Evolutionary conservation across 2,329 filamentous ascomycete species (phyloP), one percentile per base, ranked within the genome.

Genomic region (Escovopsis sp.): DNA sequence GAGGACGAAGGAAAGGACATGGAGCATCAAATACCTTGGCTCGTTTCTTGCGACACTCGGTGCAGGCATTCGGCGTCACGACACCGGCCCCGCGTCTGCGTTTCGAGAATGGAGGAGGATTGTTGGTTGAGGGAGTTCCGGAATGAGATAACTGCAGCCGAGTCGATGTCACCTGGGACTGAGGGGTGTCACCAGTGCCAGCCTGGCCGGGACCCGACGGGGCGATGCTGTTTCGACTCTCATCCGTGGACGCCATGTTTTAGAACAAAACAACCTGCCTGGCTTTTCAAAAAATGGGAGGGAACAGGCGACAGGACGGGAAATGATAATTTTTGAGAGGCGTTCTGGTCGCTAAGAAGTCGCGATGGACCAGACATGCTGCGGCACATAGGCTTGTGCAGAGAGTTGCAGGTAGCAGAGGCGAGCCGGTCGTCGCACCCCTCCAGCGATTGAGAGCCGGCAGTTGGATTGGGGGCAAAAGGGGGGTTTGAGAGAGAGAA

Each of bases 1-100:
- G 10, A 6, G 3, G 4, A 6, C 23, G 4, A 23, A 30, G 10
- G 12, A 11, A 12, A 26, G 26, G 26, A 26, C 23, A 26, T 39
- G 38, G 12, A 39, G 38, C 59, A 32, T 15, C 15, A 15, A 15
- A 15, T 60, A 74, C 72, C 67, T 77, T 77, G 50, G 73, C 72
- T 44, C 73, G 71, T 57, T 76, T 77, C 60, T 76, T 77, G 43
- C 73, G 68, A 51, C 73, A 77, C 53, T 77, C 73, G 15, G 70
- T 76, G 53, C 73, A 77, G 23, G 73, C 73, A 56, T 76, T 77
- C 36, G 71, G 70, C 4, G 73, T 77, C 11, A 77, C 72, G 1
- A 75, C 59, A 15, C 73, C 73, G 4, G 73, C 52, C 2, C 73
- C 73, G 39, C 73, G 66, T 39, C 69, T 64, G 12, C 73, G 62